phyloP scores from a whole-genome alignment of 2,329 filamentous ascomycete species.

The Furcasterigmium furcatum region DNA sequence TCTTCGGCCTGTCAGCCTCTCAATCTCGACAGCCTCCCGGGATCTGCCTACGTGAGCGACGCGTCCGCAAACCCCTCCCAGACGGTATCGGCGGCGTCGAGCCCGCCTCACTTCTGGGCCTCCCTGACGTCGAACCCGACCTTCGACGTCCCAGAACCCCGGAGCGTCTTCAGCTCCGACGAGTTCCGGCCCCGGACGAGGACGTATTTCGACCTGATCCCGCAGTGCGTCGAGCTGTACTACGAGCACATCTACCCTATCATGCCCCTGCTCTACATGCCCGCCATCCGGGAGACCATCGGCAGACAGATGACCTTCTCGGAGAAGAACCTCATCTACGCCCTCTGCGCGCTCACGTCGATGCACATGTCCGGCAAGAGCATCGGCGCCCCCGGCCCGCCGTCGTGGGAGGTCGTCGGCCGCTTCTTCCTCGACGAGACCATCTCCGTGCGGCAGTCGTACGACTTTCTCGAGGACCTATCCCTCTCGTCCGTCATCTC shows the following conservation, averaged over 20 bases:
- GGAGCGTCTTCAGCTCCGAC: slow-evolving; percentile 35
- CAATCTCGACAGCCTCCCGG: slow-evolving; percentile 12
- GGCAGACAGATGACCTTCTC: slow-evolving; percentile 29
- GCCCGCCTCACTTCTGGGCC: slow-evolving; percentile 22
- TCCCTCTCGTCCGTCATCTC: slow-evolving; percentile 56
- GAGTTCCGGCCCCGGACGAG: slow-evolving; percentile 35
- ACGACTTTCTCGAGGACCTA: slow-evolving; percentile 55
- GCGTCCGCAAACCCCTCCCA: slow-evolving; percentile 10
- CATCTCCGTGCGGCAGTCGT: slow-evolving; percentile 49
- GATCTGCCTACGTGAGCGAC: slow-evolving; percentile 11
- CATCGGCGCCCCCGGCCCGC: slow-evolving; percentile 29
- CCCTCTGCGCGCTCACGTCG: slow-evolving; percentile 54
- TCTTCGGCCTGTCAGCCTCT: slow-evolving; percentile 13
- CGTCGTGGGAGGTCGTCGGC: slow-evolving; percentile 46
- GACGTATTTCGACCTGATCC: slow-evolving; percentile 44
- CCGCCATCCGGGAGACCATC: slow-evolving; percentile 48
- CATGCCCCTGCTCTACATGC: slow-evolving; percentile 58
- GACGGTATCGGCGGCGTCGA: slow-evolving; percentile 15
- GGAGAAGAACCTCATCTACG: slow-evolving; percentile 46
- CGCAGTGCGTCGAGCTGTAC: slow-evolving; percentile 58
- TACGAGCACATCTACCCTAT: slow-evolving; percentile 62
- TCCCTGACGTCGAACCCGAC: slow-evolving; percentile 21
- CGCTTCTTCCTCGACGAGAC: slow-evolving; percentile 57
- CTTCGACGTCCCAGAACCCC: slow-evolving; percentile 26
- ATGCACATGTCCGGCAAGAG: slow-evolving; percentile 45